Percentiles rank a stretch among this genome's conserved stretches.
Conservation (phyloP, 768 basidiomycete species). For the Crucibulum laeve region DNA sequence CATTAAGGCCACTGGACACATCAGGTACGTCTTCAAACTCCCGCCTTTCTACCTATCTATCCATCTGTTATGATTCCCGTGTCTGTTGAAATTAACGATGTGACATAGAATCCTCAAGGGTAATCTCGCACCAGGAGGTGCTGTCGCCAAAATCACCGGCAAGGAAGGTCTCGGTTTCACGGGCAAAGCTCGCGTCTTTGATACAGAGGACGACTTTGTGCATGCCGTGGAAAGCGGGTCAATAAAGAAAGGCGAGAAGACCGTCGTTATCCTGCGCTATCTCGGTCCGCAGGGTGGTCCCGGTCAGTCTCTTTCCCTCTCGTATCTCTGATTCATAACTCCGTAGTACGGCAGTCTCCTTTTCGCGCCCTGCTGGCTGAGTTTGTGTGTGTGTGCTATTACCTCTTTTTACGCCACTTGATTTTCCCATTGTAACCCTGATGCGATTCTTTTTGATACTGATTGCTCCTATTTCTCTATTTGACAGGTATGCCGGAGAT, state of each 20-base stretch:
- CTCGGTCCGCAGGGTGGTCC: conserved; percentile 97
- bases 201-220: conserved; percentile 84
- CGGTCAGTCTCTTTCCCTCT: conserved; percentile 42
- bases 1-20: conserved; percentile 86
- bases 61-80: conserved; percentile 1
- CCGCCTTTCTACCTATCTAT: conserved; percentile 5
- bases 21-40: conserved; percentile 56
- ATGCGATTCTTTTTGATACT: conserved; percentile 9
- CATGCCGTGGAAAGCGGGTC: conserved; percentile 83
- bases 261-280: conserved; percentile 91
- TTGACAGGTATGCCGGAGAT: conserved; percentile 95
- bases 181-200: conserved; percentile 91
- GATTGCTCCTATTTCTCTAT: conserved; percentile 11
- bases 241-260: conserved; percentile 95
- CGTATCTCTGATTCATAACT: no score
- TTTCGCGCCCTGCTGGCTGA: conserved; percentile 6
- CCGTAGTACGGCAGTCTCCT: no score
- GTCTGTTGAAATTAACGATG: conserved; percentile 7
- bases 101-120: conserved; percentile 76
- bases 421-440: conserved; percentile 20
- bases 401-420: neutral
- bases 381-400: no score
- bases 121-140: conserved; percentile 90
- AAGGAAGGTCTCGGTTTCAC: conserved; percentile 90
- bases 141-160: conserved; percentile 96